Evolutionary conservation across 108 stramenopile species (phyloP), one percentile per base, ranked within the genome.

Genomic region (Parietichytrium sp.): DNA sequence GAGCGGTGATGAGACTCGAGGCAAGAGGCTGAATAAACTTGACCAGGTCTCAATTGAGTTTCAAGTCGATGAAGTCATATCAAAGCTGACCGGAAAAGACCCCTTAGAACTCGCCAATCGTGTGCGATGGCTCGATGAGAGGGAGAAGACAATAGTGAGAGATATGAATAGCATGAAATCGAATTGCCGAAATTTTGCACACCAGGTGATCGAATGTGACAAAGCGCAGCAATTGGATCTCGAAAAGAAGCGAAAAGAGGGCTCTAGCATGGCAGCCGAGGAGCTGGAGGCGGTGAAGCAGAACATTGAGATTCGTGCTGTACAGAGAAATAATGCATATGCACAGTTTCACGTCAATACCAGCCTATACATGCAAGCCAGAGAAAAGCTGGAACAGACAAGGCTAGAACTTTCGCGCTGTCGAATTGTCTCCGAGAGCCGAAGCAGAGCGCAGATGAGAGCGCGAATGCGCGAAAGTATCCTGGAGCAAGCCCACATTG

Each of bases 401-500:
- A 27, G 25, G n/a, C 13, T 25, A 4, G 54, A 29, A n/a, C 53
- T 29, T 4, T 18, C 29, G 6, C 13, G 54, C 3, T 51, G 30
- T 29, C 38, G 54, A 27, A 26, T 1, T 16, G 50, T 29, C 10
- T 7, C 12, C 54, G 7, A 18, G 4, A 15, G 16, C 7, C 18
- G 2, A 47, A 2, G 23, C 29, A 13, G 13, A 27, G 38, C 30
- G 10, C 6, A 49, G 3, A 42, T 72, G 61, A 33, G 79, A 30
- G 86, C 89, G 29, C 79, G 87, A 13, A 52, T 97, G 3, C 94
- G 94, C 55, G 87, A 83, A 20, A 93, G 94, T 52, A 85, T 96
- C 30, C 80, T 97, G 81, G 94, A 96, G 84, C 88, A 88, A 27
- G 92, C 93, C 0, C 95, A 97, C 79, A 92, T 99, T 47, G 93